Percentiles rank a stretch among this genome's conserved stretches.
Evolutionary conservation across 2,329 filamentous ascomycete species (phyloP).

Genomic region (Alternaria triticimaculans): DNA sequence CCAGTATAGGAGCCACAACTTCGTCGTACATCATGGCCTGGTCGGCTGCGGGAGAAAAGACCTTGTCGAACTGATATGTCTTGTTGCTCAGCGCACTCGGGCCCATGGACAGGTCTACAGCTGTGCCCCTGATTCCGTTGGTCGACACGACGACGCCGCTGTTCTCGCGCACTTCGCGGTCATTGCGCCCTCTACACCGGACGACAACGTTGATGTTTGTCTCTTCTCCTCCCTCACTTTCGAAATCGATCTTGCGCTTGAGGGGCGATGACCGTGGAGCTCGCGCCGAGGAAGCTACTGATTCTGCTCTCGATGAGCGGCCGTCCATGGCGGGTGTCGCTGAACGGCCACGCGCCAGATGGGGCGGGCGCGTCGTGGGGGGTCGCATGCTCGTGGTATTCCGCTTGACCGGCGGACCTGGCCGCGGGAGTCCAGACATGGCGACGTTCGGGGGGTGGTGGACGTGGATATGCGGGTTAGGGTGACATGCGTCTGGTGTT

Average conservation of each 20-base stretch:
- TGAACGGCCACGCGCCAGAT: conserved; percentile 59
- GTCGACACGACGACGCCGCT: conserved; percentile 90
- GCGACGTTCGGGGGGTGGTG: conserved; percentile 20
- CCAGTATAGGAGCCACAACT: conserved; percentile 88
- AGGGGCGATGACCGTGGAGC: conserved; percentile 55
- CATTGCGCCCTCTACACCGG: conserved; percentile 88
- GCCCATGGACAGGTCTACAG: conserved; percentile 88
- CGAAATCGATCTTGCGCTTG: conserved; percentile 89
- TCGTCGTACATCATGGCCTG: conserved; percentile 95
- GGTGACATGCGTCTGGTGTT: conserved; percentile 12
- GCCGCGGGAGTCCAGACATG: conserved; percentile 64
- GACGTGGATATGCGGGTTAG: conserved; percentile 24
- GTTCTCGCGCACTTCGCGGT: conserved; percentile 92
- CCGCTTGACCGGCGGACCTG: conserved; percentile 58
- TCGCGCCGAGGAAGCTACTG: conserved; percentile 63
- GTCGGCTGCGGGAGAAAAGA: conserved; percentile 93
- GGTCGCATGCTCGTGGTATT: conserved; percentile 60
- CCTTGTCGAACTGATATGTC: conserved; percentile 94
- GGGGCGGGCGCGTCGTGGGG: conserved; percentile 59
- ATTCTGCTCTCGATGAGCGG: conserved; percentile 73
- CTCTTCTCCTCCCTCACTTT: conserved; percentile 72
- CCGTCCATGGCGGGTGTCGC: conserved; percentile 55
- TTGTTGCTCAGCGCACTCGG: conserved; percentile 93
- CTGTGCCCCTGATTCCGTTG: conserved; percentile 84
- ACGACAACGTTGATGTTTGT: conserved; percentile 99